phyloP scores from a whole-genome alignment of 805 yeast species.

The Cephaloascus fragrans region DNA sequence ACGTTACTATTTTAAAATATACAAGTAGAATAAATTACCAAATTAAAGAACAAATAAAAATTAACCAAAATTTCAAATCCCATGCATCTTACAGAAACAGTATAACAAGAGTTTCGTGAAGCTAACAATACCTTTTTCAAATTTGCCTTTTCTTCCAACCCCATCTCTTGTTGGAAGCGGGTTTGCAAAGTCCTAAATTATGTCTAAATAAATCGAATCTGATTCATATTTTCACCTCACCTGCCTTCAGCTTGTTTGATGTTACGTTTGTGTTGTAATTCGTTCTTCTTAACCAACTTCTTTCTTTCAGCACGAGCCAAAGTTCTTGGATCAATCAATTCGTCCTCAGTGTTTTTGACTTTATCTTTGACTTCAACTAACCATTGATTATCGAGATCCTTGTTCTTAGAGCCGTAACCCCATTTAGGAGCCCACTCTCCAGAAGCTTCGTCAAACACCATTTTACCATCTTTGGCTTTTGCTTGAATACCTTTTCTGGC shows the following conservation, averaged over 20 bases:
- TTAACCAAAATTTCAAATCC: no score
- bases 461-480: constrained; percentile 82
- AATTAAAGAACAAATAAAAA: no score
- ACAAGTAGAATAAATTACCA: no score
- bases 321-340: constrained; percentile 80
- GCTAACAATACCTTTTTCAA: no score
- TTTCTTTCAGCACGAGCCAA: constrained; percentile 76
- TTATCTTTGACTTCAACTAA: constrained; percentile 86
- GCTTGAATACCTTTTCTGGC: constrained; percentile 89
- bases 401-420: constrained; percentile 95
- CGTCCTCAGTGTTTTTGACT: constrained; percentile 39
- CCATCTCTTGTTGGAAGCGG: no score
- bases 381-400: constrained; percentile 86
- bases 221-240: no score
- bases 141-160: no score
- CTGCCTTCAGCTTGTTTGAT: constrained; percentile 28
- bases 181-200: no score
- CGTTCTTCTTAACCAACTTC: constrained; percentile 75
- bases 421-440: constrained; percentile 98
- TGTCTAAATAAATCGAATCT: no score
- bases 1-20: no score
- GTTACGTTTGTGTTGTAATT: constrained; percentile 77
- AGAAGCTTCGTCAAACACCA: constrained; percentile 79
- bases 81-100: no score
- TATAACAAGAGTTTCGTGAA: no score